Conservation (phyloP, 495 filamentous ascomycete genomes). For the Xylaria sp. region DNA sequence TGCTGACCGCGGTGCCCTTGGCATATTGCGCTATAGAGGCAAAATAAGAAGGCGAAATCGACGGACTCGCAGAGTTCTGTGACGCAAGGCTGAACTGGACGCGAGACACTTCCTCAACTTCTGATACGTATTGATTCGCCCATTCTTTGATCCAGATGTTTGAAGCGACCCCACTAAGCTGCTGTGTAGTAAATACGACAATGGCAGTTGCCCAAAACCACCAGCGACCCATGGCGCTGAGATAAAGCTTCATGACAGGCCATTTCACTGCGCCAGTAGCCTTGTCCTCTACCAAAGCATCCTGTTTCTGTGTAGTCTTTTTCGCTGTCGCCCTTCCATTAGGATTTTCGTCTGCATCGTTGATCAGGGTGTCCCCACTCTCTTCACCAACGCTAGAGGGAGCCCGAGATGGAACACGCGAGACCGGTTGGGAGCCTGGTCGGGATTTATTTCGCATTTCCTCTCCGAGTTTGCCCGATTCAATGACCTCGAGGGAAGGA, state of each 20-base stretch:
- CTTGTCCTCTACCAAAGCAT: conserved; percentile 73
- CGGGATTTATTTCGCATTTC: conserved; percentile 74
- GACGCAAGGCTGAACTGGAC: conserved; percentile 46
- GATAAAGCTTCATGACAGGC: conserved; percentile 82
- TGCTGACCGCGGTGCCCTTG: conserved; percentile 34
- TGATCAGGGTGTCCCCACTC: conserved; percentile 54
- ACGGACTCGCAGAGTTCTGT: conserved; percentile 35
- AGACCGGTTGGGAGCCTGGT: conserved; percentile 68
- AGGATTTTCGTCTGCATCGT: conserved; percentile 46
- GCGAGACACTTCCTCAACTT: conserved; percentile 36
- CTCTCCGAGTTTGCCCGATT: conserved; percentile 84
- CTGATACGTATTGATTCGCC: conserved; percentile 63
- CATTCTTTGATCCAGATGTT: conserved; percentile 95
- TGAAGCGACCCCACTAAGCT: conserved; percentile 81
- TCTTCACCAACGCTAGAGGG: conserved; percentile 70
- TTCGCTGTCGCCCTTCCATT: conserved; percentile 49
- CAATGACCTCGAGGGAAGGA: conserved; percentile 73
- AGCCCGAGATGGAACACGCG: conserved; percentile 73
- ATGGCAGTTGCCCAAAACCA: conserved; percentile 86
- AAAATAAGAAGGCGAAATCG: conserved; percentile 42
- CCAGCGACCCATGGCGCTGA: conserved; percentile 89
- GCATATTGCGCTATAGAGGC: conserved; percentile 44
- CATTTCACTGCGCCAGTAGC: conserved; percentile 85
- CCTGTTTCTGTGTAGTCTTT: conserved; percentile 55
- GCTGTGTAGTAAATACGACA: conserved; percentile 77